Evolutionary conservation across 202 grass and related monocot species (phyloP), one percentile per base, ranked within the genome.

Genomic region (Carex sylvatica): DNA sequence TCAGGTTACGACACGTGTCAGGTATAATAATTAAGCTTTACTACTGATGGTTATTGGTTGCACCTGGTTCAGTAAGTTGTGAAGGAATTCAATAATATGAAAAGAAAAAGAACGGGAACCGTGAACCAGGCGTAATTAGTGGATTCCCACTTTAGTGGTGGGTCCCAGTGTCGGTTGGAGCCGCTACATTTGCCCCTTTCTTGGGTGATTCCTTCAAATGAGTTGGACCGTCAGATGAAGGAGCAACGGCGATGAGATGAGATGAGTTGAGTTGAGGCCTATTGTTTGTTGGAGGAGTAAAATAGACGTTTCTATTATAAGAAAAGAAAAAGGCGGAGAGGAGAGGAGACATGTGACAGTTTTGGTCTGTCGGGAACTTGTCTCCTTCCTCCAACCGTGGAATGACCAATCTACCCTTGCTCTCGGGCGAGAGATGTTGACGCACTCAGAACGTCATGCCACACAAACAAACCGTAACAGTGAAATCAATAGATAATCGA

Each of bases 341-440:
- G 33, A 36, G 31, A 4, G 33, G 49, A 8, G 76, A 79, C 91
- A 76, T 65, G 88, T 85, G 91, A 53, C 52, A 2, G 68, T 88
- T 88, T 83, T 83, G 76, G 53, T 11, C 58, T 93, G 91, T 93
- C 91, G 88, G 88, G 8, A 10, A 51, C 74, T 62, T 90, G 91
- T 93, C 91, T 72, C 74, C 46, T 13, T 13, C 11, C 46, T 49
- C 12, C 10, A 12, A 2, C 12, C 11, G 9, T 49, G 10, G 10
- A 49, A 49, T 49, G 12, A 49, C 46, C 0, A 3, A 3, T 13
- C 2, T 49, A 49, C 46, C 46, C 46, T 49, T 49, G 2, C 0
- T 46, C 9, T 49, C 11, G 46, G 1, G 10, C 2, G 46, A 2
- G 10, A 49, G 10, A 11, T 49, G 46, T 11, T 49, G 46, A 49